Percentiles rank a stretch among this genome's conserved stretches.
Evolutionary conservation across 305 asterid genomes (phyloP).

Genomic region (Fraxinus floribunda): DNA sequence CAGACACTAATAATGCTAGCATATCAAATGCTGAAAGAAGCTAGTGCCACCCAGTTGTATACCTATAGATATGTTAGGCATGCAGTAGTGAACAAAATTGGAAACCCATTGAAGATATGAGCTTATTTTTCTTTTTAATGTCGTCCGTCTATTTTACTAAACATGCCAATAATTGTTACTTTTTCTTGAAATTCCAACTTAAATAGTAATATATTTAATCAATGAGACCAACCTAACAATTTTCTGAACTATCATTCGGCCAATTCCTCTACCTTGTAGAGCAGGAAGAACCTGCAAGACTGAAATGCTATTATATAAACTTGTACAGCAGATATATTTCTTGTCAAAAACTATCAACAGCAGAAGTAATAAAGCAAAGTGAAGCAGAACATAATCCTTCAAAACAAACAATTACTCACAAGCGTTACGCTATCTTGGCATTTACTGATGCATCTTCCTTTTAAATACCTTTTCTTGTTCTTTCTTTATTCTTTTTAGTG

Average conservation of each 20-base stretch:
- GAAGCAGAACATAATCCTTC: neutral
- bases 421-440: neutral
- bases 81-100: neutral
- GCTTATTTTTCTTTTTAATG: neutral
- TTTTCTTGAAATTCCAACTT: neutral
- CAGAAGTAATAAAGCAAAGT: neutral
- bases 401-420: neutral
- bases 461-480: neutral
- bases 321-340: conserved; percentile 3
- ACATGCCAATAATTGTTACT: neutral
- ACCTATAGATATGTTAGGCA: neutral
- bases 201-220: neutral
- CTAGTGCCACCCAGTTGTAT: neutral
- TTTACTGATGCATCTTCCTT: neutral
- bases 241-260: conserved; percentile 61
- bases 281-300: conserved; percentile 71
- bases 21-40: neutral
- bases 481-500: neutral
- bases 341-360: conserved; percentile 3
- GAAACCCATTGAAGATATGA: neutral
- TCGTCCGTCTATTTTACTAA: neutral
- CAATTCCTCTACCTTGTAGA: conserved; percentile 66
- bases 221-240: conserved; percentile 56
- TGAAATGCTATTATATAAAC: conserved; percentile 26
- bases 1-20: conserved; percentile 5